Conservation (phyloP, 352 stramenopile genomes). For the Phytophthora ramorum region DNA sequence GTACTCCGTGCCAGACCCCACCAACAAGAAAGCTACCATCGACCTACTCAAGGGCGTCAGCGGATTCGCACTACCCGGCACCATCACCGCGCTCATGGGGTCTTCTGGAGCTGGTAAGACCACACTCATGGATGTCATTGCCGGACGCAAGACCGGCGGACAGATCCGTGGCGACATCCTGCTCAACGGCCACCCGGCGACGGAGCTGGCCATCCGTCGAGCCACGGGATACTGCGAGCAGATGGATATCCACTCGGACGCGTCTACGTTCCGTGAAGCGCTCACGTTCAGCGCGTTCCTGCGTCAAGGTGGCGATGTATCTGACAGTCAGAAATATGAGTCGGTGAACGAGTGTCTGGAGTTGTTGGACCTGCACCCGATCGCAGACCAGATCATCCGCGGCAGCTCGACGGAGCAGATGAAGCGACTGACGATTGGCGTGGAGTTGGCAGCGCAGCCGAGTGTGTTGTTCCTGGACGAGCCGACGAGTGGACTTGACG, state of each 20-base stretch:
- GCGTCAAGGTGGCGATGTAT: constrained; percentile 38
- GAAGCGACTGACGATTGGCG: constrained; percentile 55
- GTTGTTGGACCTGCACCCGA: constrained; percentile 30
- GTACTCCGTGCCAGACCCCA: constrained; percentile 40
- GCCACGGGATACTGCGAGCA: constrained; percentile 62
- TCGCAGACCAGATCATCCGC: constrained; percentile 46
- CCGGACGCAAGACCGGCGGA: constrained; percentile 89
- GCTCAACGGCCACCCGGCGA: constrained; percentile 80
- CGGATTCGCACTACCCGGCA: constrained; percentile 48
- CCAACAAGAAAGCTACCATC: constrained; percentile 28
- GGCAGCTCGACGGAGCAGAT: constrained; percentile 49
- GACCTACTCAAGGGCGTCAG: constrained; percentile 52
- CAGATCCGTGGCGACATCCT: constrained; percentile 74
- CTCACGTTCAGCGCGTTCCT: constrained; percentile 88
- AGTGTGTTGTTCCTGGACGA: constrained; percentile 81
- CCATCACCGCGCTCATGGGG: constrained; percentile 62
- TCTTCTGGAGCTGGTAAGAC: constrained; percentile 86
- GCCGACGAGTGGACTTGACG: constrained; percentile 84
- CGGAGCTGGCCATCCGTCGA: constrained; percentile 35
- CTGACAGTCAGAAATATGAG: constrained; percentile 34
- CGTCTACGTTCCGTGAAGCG: constrained; percentile 87
- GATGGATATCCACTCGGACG: constrained; percentile 87
- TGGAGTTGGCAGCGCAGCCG: constrained; percentile 81
- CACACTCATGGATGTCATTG: constrained; percentile 94
- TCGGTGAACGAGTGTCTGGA: constrained; percentile 43